These are phyloP conservation scores for Candida yuanshanica DNA, from an alignment of 805 yeast genomes.

Conservation along the genomic window DNA sequence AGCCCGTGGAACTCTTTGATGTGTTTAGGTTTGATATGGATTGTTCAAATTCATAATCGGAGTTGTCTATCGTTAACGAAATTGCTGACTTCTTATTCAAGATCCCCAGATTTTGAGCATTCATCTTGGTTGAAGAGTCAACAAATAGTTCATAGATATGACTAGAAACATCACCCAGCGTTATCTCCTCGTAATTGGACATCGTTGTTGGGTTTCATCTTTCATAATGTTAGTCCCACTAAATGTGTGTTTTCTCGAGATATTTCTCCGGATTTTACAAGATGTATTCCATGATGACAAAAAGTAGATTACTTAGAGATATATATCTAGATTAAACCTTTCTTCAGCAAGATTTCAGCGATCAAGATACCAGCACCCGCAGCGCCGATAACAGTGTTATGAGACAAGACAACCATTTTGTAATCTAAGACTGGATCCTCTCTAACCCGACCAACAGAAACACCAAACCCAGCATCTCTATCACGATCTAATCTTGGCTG, in stretches of 20 bases:
- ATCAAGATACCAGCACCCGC: constrained; percentile 97
- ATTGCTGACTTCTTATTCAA: constrained; percentile 20
- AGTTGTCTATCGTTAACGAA: constrained; percentile 14
- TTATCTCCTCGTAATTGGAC: constrained; percentile 10
- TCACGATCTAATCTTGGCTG: constrained; percentile 97
- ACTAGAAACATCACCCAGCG: constrained; percentile 9
- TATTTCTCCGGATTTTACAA: no score
- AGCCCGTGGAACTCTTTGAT: constrained; percentile 50
- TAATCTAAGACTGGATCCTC: constrained; percentile 88
- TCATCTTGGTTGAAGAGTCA: not conserved
- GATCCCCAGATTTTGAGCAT: constrained; percentile 20
- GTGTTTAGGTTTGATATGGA: constrained; percentile 27
- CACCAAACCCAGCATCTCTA: constrained; percentile 91
- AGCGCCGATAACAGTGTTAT: constrained; percentile 96
- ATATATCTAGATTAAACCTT: constrained; percentile 57
- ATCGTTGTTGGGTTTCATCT: not conserved
- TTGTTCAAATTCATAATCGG: constrained; percentile 25
- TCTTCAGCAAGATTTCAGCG: constrained; percentile 83
- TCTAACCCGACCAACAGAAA: constrained; percentile 90
- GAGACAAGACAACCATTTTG: constrained; percentile 96
- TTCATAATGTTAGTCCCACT: no score
- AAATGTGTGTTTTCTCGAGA: no score
- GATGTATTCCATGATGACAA: no score
- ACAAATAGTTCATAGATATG: constrained; percentile 19
- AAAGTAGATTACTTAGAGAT: not conserved